phyloP scores from a whole-genome alignment of 176 grass and related monocot species.

The Olyra latifolia region DNA sequence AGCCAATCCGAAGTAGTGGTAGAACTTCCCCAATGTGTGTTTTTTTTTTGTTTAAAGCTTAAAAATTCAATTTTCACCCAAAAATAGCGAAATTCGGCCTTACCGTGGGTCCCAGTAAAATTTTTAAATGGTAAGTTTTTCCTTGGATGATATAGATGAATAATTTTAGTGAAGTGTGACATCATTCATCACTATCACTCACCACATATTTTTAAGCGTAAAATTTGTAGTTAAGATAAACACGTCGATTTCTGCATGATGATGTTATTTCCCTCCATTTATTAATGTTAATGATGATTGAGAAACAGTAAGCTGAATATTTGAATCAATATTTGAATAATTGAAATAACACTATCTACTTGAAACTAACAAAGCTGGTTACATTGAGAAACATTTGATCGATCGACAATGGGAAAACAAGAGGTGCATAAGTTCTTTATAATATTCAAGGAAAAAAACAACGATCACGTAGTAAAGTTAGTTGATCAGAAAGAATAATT shows the following conservation, averaged over 20 bases:
- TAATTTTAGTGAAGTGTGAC: no score
- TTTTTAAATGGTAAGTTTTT: no score
- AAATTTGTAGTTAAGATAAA: not conserved
- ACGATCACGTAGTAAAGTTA: no score
- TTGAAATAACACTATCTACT: not conserved
- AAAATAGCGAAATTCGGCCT: no score
- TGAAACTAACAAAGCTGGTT: not conserved
- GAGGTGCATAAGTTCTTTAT: not conserved
- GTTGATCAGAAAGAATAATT: conserved; percentile 7
- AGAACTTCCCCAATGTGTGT: no score
- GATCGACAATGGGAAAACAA: not conserved
- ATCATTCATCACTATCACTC: no score
- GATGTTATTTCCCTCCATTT: not conserved
- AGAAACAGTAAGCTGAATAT: not conserved
- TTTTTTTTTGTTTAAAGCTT: no score
- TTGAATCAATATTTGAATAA: not conserved
- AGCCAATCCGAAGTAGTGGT: no score
- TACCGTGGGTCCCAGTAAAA: no score
- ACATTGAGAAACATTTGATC: not conserved
- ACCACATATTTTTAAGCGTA: no score
- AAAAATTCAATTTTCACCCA: no score
- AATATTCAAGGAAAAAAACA: not conserved
- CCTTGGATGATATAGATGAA: no score
- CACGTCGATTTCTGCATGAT: not conserved
- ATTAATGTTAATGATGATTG: not conserved